A percentile compares a stretch with the other conserved stretches of the same genome.
Evolutionary conservation across 345 rosid species (phyloP).

Genomic region (Euphorbia pulcherrima): DNA sequence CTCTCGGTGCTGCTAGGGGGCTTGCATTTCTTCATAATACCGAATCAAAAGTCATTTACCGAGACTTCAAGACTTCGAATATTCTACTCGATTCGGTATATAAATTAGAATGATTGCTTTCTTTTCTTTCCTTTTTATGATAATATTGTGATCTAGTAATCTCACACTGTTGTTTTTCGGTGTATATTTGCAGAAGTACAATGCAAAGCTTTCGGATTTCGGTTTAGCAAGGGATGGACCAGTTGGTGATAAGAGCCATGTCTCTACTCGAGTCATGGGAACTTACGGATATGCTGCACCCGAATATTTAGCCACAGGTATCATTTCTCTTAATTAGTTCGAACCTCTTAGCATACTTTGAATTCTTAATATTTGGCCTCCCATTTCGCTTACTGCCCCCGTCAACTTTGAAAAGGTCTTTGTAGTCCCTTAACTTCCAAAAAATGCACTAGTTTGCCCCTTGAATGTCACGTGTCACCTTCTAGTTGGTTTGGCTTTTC

Average conservation of each 20-base stretch:
- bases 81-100: slow-evolving; percentile 84
- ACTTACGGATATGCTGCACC: slow-evolving; percentile 98
- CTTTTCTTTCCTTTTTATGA: neutral
- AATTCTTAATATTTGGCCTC: too few relatives aligned
- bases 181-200: slow-evolving; percentile 51
- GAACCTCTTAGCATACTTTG: neutral
- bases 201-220: slow-evolving; percentile 91
- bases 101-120: neutral
- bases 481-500: too few relatives aligned
- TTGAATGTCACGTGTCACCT: too few relatives aligned
- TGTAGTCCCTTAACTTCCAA: too few relatives aligned
- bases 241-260: slow-evolving; percentile 78
- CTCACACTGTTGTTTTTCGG: neutral
- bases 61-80: slow-evolving; percentile 94
- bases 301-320: slow-evolving; percentile 83
- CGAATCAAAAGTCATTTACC: slow-evolving; percentile 76
- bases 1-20: slow-evolving; percentile 42
- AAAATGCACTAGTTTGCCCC: too few relatives aligned
- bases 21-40: slow-evolving; percentile 95
- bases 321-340: neutral
- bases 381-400: too few relatives aligned
- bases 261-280: slow-evolving; percentile 93
- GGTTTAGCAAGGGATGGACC: slow-evolving; percentile 97
- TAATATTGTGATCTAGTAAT: neutral
- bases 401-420: too few relatives aligned